phyloP scores from a whole-genome alignment of 345 rosid genomes.

The Brassica nigra region DNA sequence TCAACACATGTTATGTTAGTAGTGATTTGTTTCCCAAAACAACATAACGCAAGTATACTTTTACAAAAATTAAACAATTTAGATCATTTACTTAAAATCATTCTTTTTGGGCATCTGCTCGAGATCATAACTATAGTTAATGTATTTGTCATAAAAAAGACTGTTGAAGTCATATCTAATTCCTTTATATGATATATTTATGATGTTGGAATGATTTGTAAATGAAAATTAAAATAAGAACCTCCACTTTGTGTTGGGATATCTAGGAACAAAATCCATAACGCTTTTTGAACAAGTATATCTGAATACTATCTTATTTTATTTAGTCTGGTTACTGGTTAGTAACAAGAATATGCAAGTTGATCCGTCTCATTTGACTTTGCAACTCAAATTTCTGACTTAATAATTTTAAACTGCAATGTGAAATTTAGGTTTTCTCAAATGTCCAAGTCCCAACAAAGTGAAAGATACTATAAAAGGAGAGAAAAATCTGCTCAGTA shows the following conservation, averaged over 20 bases:
- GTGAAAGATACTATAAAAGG: not conserved
- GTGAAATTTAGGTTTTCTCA: not conserved
- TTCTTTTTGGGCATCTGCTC: not conserved
- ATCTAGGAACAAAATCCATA: not conserved
- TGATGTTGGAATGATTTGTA: not conserved
- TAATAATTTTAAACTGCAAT: not conserved
- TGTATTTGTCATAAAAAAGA: not conserved
- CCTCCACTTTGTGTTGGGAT: not conserved
- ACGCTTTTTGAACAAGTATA: not conserved
- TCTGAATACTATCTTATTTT: not conserved
- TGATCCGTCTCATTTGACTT: not conserved
- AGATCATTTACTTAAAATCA: not conserved
- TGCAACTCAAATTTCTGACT: not conserved
- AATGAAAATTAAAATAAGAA: not conserved
- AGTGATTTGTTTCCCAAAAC: not conserved
- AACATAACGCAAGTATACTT: not conserved
- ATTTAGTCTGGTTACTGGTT: not conserved
- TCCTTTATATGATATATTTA: not conserved
- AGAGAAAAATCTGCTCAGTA: not conserved
- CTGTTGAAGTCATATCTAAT: not conserved
- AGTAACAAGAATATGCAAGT: not conserved
- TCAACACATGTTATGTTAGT: not conserved
- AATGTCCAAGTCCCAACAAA: constrained; percentile 17
- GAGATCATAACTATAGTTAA: not conserved
- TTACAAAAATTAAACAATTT: not conserved